Evolutionary conservation across 768 basidiomycete genomes (phyloP), one percentile per base, ranked within the genome.

Genomic region (Phaffia tasmanica): DNA sequence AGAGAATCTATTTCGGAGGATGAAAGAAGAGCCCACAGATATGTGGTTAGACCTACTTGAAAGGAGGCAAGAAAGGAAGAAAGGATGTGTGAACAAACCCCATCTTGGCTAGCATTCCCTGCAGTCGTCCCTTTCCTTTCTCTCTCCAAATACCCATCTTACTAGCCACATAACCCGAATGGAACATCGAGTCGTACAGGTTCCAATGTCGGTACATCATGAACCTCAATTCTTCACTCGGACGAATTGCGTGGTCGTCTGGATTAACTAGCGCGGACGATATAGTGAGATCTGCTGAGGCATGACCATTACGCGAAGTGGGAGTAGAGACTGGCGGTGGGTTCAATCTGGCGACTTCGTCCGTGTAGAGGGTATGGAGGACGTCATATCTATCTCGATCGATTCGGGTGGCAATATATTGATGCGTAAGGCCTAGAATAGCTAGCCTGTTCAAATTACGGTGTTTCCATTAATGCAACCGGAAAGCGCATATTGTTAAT

Each of bases 111-210:
- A 99, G 79, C 59, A 99, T 79, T 9, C 94, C 95, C 0, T 86
- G 89, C 64, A 99, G 78, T 70, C 85, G 82, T 75, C 91, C 93
- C 69, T 88, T 81, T 25, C 95, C 95, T 63, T 85, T 83, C 75
- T 98, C 94, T 73, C 88, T 91, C 95, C 95, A 98, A 64, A 94
- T 89, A 3, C 91, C 92, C 67, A 99, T 81, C 76, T 90, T 91
- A 60, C 88, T 86, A 8, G 92, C 93, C 21, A 99, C 86, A 72
- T 98, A 99, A 65, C 88, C 88, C 3, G 92, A 95, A 76, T 99
- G 94, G 72, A 86, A 86, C 95, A 99, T 98, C 15, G 93, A 85
- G 73, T 99, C 95, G 74, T 97, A 98, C 56, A 99, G 78, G 35
- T 87, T 97, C 95, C 95, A 99, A 78, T 98, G 95, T 65, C 94